Evolutionary conservation across 73 alveolate genomes (phyloP), one percentile per base, ranked within the genome.

Genomic region (Paramecium caudatum): DNA sequence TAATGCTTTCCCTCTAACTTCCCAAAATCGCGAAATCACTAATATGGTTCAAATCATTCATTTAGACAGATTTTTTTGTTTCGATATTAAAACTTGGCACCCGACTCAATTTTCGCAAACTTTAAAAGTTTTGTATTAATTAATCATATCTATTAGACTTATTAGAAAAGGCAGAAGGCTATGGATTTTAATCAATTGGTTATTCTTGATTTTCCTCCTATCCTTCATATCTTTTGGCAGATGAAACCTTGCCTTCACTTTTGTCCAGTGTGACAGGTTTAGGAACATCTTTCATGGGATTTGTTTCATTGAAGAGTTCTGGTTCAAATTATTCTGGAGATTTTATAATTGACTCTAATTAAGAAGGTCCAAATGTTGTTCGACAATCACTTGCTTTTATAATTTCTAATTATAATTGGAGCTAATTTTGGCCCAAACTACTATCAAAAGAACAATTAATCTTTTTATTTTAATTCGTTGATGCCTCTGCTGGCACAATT

Each of bases 61-160:
- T 74, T 74, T 74, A 15, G 16, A 74, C 88, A 39, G 88, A 74
- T 12, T 74, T 74, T 19, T 74, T 74, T 19, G 88, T 74, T 74
- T 74, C 88, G 16, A 74, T 74, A 9, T 41, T 68, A 74, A 27
- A 74, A 74, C 68, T 74, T 16, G 43, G 47, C 19, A 17, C 62
- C 32, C 47, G 36, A 37, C 55, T 74, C 32, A 27, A 74, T 27
- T 74, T 74, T 21, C 47, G 9, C 5, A 74, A 6, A 37, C 88
- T 74, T 21, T 74, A 41, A 41, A 74, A 74, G 23, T 74, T 39
- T 39, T 74, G 17, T 45, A 74, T 41, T 3, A 74, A 6, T 21
- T 74, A 15, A 13, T 74, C 88, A 74, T 74, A 74, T 19, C 88
- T 16, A 74, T 74, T 74, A 2, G 88, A 74, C n/a, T 74, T 36